phyloP scores from a whole-genome alignment of 1,284 basidiomycete species.

The Rugosomyces carneus region DNA sequence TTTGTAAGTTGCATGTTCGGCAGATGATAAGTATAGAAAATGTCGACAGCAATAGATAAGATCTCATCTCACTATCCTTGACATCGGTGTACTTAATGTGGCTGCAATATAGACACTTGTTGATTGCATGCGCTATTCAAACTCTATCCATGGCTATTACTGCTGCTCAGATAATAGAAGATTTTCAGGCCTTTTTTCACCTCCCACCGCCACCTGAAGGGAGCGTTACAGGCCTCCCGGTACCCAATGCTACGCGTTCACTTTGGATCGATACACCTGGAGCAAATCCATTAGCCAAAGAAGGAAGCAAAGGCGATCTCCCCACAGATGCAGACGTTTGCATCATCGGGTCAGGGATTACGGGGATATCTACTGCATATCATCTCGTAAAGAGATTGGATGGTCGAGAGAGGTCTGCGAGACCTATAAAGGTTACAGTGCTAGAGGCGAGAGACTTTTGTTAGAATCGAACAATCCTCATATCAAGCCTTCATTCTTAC shows the following conservation, averaged over 20 bases:
- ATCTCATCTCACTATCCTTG: no score
- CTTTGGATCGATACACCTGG: slow-evolving; percentile 62
- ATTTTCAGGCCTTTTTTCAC: slow-evolving; percentile 12
- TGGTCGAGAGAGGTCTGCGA: slow-evolving; percentile 4
- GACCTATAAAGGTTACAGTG: slow-evolving; percentile 45
- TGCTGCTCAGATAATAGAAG: slow-evolving; percentile 2
- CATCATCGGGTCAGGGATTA: slow-evolving; percentile 74
- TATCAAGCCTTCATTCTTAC: neutral
- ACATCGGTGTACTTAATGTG: no score
- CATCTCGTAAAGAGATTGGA: slow-evolving; percentile 46
- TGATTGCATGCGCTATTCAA: no score
- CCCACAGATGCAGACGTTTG: slow-evolving; percentile 60
- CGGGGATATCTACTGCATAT: slow-evolving; percentile 67
- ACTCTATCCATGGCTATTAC: no score
- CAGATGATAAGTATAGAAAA: no score
- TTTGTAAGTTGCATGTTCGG: no score
- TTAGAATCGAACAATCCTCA: slow-evolving; percentile 29
- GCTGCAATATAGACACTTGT: no score
- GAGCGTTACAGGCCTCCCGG: slow-evolving; percentile 34
- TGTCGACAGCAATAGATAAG: no score
- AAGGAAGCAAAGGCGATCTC: slow-evolving; percentile 56
- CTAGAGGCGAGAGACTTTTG: slow-evolving; percentile 78
- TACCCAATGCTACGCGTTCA: slow-evolving; percentile 55
- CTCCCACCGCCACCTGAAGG: slow-evolving; percentile 2
- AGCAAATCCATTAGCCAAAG: slow-evolving; percentile 56